A percentile compares a stretch with the other conserved stretches of the same genome.
phyloP scores from a whole-genome alignment of 2,329 filamentous ascomycete genomes.

The Monosporascus sp. region DNA sequence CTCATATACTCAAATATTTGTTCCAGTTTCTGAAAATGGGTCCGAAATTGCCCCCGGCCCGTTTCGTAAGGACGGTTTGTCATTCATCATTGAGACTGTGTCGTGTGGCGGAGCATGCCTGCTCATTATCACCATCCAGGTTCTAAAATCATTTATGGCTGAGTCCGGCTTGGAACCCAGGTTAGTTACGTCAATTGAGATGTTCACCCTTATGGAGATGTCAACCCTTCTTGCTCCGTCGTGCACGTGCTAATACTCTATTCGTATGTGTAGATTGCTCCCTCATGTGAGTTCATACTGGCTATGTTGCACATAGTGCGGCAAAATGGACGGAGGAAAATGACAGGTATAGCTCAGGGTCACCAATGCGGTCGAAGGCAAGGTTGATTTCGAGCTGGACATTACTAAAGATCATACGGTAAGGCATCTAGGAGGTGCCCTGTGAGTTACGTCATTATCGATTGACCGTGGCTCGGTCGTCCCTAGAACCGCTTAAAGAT shows the following conservation, averaged over 20 bases:
- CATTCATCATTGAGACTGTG: background rate
- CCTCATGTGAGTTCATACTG: slow-evolving; percentile 28
- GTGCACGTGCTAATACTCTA: too few relatives aligned
- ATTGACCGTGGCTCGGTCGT: slow-evolving; percentile 1
- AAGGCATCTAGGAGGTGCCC: slow-evolving; percentile 15
- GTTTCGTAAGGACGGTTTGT: slow-evolving; percentile 60
- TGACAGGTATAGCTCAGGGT: slow-evolving; percentile 53
- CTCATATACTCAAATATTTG: background rate
- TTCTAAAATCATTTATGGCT: slow-evolving; percentile 77
- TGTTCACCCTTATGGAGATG: background rate
- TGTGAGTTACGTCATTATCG: background rate
- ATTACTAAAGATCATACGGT: slow-evolving; percentile 73
- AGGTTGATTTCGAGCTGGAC: slow-evolving; percentile 70
- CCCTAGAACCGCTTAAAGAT: slow-evolving; percentile 68
- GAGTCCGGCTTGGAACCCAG: slow-evolving; percentile 86
- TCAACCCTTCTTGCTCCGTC: too few relatives aligned
- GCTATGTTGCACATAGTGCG: background rate
- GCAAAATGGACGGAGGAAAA: background rate
- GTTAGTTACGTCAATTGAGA: slow-evolving; percentile 40
- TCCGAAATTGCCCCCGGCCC: slow-evolving; percentile 44
- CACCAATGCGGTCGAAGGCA: slow-evolving; percentile 57
- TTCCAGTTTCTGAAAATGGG: slow-evolving; percentile 12
- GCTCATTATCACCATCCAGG: slow-evolving; percentile 40
- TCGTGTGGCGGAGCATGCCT: background rate
- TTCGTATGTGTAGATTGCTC: slow-evolving; percentile 28